phyloP scores from a whole-genome alignment of 2,329 filamentous ascomycete genomes.

The Scytalidium sp. region DNA sequence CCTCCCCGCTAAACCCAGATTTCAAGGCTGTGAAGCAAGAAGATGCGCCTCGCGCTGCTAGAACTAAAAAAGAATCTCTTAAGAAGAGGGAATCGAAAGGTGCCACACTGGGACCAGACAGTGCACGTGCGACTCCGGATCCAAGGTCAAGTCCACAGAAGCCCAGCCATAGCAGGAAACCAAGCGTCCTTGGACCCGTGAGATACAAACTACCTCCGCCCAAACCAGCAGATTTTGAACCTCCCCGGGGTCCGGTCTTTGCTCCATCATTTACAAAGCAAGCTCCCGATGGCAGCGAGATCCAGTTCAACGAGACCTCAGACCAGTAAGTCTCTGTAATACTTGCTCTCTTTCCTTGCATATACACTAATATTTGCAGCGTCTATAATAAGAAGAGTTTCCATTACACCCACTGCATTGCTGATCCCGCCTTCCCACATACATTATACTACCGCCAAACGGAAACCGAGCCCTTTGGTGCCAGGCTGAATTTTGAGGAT shows the following conservation, averaged over 20 bases:
- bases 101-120: conserved; percentile 37
- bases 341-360: not conserved
- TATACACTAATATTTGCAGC: conserved; percentile 30
- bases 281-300: conserved; percentile 44
- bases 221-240: conserved; percentile 59
- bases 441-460: conserved; percentile 87
- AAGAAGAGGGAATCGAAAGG: conserved; percentile 66
- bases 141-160: conserved; percentile 35
- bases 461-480: conserved; percentile 77
- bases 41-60: conserved; percentile 29
- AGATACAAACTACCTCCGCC: conserved; percentile 64
- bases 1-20: conserved; percentile 73
- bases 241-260: conserved; percentile 54
- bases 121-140: conserved; percentile 55
- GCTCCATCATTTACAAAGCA: conserved; percentile 52
- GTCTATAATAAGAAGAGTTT: conserved; percentile 70
- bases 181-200: conserved; percentile 43
- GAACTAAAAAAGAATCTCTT: conserved; percentile 62
- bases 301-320: conserved; percentile 60
- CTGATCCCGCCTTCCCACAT: conserved; percentile 82
- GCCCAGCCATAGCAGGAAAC: conserved; percentile 32
- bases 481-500: conserved; percentile 91
- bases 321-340: conserved; percentile 52
- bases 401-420: conserved; percentile 86
- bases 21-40: conserved; percentile 52